phyloP scores from a whole-genome alignment of 371 early-diverging fungal species.

The Rhizopus microsporus region DNA sequence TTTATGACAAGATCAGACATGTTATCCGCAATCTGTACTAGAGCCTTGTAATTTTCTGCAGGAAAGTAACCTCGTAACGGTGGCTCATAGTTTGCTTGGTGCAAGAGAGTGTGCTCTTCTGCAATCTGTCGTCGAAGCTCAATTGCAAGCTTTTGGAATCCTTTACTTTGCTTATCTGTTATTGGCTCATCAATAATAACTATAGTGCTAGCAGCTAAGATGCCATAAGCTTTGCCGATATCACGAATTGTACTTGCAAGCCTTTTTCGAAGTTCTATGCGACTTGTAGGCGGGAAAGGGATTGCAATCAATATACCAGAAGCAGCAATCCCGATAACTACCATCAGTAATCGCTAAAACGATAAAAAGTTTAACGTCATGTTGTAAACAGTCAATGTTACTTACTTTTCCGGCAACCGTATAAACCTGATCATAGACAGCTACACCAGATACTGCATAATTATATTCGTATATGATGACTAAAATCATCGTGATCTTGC shows the following conservation, averaged over 20 bases:
- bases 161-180: conserved; percentile 22
- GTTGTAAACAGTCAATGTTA: neutral
- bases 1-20: conserved; percentile 40
- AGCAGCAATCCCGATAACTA: conserved; percentile 40
- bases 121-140: conserved; percentile 41
- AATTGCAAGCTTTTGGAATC: conserved; percentile 31
- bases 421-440: conserved; percentile 28
- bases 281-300: conserved; percentile 36
- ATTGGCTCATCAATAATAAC: conserved; percentile 7
- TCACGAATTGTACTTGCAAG: conserved; percentile 40
- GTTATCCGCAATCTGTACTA: conserved; percentile 43
- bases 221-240: conserved; percentile 38
- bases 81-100: conserved; percentile 39
- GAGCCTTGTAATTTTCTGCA: conserved; percentile 21
- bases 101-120: conserved; percentile 31
- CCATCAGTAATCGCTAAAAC: conserved; percentile 35
- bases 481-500: conserved; percentile 32
- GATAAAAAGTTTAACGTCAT: conserved; percentile 8
- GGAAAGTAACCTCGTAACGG: conserved; percentile 46
- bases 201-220: conserved; percentile 22
- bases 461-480: conserved; percentile 36
- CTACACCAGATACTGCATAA: conserved; percentile 11
- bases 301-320: conserved; percentile 35
- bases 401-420: conserved; percentile 48
- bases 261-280: conserved; percentile 42